Base-by-base conservation (phyloP, 805 yeast species). In the Candida hungchunana region DNA sequence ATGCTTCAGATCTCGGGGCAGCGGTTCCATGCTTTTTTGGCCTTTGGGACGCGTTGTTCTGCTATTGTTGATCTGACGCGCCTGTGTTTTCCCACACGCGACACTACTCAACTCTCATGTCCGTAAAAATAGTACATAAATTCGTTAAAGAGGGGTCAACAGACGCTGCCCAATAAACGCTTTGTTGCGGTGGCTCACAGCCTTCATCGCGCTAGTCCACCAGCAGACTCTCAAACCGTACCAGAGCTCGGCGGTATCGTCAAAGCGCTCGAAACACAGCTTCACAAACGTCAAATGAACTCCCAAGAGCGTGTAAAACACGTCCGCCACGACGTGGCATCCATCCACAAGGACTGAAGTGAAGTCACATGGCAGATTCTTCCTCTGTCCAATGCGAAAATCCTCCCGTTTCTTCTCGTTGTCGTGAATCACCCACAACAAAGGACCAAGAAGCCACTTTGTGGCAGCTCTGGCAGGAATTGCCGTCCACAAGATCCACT, bases 1-100 rank as follows among this genome's bases (percentile, higher is more conserved):
- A 29, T 62, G 64, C 39, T 73, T 78, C 36, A 77, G 55, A 48
- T 78, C 75, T 7, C 43, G 42, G 1, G 77, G 73, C 1, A 67
- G 53, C 6, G 64, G 32, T 17, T 18, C 29, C 38, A 31, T 34
- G 6, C 23, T 21, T 5, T 12, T 16, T 30, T 17, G n/a, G 7
- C n/a, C 7, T 5, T 8, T 26, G 31, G 9, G 9, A n/a, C 22
- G 31, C 31, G 31, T 26, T 13, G 16, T 26, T 11, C 27, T n/a
- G 16, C 29, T 7, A 13, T 26, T 11, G 8, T 20, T 20, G 23
- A 8, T 20, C 7, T 11, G 12, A 13, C 14, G 12, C 14, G 26
- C 10, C 23, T 20, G 10, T 20, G 12, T 24, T 24, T 24, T 24
- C 7, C 26, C 7, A 13, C 12, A 10, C 12, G 8, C 23, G 11